These are phyloP conservation scores for Ophiosphaerella korrae DNA, from an alignment of 2,329 filamentous ascomycete genomes.

Conservation along the genomic window DNA sequence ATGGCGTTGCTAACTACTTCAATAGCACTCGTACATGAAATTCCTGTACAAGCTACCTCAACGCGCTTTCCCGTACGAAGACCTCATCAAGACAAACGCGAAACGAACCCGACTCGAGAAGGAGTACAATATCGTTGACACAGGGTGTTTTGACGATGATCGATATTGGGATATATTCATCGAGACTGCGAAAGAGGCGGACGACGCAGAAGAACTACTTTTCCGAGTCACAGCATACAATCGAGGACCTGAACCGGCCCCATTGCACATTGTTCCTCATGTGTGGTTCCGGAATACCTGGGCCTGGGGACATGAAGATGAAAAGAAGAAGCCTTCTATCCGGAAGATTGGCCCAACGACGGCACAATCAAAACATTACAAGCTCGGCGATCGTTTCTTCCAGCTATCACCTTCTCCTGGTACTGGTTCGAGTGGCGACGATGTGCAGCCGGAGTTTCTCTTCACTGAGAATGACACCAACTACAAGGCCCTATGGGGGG, in stretches of 20 bases:
- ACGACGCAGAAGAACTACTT: conserved; percentile 87
- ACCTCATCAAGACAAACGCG: conserved; percentile 83
- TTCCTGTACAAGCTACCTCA: conserved; percentile 98
- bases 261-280: conserved; percentile 90
- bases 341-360: conserved; percentile 67
- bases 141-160: conserved; percentile 84
- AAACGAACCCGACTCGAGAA: conserved; percentile 74
- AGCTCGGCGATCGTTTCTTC: conserved; percentile 81
- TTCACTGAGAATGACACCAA: conserved; percentile 98
- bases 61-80: conserved; percentile 86
- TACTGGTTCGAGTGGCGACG: conserved; percentile 75
- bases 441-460: conserved; percentile 82
- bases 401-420: conserved; percentile 89
- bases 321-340: conserved; percentile 80
- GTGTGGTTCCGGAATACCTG: conserved; percentile 98
- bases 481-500: conserved; percentile 74
- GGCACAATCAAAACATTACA: conserved; percentile 77
- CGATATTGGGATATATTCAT: conserved; percentile 97
- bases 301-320: conserved; percentile 84
- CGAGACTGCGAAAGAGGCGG: conserved; percentile 91
- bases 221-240: conserved; percentile 98
- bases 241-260: conserved; percentile 85
- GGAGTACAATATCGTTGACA: conserved; percentile 93
- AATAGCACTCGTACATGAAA: conserved; percentile 97
- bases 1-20: conserved; percentile 34